These are phyloP conservation scores for Sonneratia caseolaris DNA, from an alignment of 345 rosid species.

Conservation along the genomic window DNA sequence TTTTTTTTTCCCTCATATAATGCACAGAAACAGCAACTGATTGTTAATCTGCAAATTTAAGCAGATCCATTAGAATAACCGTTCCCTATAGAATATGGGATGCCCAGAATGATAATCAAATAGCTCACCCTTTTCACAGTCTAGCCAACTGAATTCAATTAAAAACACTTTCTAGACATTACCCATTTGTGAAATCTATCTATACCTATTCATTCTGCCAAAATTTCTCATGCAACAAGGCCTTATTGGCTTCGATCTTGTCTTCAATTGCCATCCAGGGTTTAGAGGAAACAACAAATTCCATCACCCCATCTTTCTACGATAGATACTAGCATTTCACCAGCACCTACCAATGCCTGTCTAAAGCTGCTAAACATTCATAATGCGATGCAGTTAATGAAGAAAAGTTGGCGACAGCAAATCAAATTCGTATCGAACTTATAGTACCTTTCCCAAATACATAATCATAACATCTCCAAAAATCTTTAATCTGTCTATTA, in stretches of 20 bases:
- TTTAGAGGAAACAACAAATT: too few relatives aligned
- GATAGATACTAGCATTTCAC: background rate
- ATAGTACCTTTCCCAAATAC: background rate
- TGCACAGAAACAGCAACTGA: background rate
- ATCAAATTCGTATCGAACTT: too few relatives aligned
- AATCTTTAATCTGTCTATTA: background rate
- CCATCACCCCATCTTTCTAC: background rate
- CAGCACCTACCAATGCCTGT: background rate
- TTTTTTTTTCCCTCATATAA: too few relatives aligned
- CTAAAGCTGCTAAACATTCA: background rate
- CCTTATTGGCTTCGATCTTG: too few relatives aligned
- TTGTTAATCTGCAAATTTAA: too few relatives aligned
- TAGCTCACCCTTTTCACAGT: background rate
- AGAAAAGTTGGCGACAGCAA: background rate
- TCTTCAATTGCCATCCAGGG: too few relatives aligned
- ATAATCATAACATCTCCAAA: background rate
- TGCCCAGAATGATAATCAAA: background rate
- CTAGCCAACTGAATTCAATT: background rate
- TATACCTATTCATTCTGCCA: background rate
- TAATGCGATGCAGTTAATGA: background rate
- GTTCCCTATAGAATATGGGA: background rate
- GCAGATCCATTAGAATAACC: too few relatives aligned
- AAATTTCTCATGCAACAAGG: too few relatives aligned
- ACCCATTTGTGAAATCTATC: background rate
- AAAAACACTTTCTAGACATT: background rate